Base-by-base conservation (phyloP, 2,329 filamentous ascomycete species). In the Aspergillus fructus region DNA sequence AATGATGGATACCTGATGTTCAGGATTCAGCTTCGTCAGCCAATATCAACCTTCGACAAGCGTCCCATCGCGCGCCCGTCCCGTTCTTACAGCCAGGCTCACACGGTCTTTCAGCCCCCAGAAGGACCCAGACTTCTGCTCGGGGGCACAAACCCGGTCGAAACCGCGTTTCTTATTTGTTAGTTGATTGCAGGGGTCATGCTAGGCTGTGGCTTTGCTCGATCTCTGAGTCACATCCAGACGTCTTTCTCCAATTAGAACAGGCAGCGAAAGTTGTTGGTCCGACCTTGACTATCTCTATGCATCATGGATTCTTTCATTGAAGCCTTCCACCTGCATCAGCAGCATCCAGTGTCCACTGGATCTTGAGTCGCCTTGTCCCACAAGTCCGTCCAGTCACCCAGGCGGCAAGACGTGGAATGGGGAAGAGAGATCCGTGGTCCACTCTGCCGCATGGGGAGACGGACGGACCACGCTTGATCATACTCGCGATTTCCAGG, bases 121-220 rank as follows among this genome's bases (percentile, higher is more conserved):
- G 33, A n/a, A 47, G 46, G 43, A 48, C 17, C 27, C 33, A 45
- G 27, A 41, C 39, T 52, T 37, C 42, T 33, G 55, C 23, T 40
- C 39, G 39, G 55, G 49, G 50, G 30, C 19, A 7, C 17, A 21
- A 51, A 45, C 43, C 49, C 23, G 49, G 27, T 50, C 33, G 19
- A 48, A 15, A 34, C 17, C 11, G 17, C 37, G 15, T 24, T 37
- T 34, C 33, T 54, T 46, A 54, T 58, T 58, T 41, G 50, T 41
- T 58, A 41, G n/a, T 41, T 5, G 49, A 21, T 48, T 37, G 24
- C 49, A 57, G 45, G 55, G 27, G n/a, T 53, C n/a, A 5, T 23
- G 46, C 54, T 51, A 58, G 55, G 37, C 21, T 58, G 55, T 58
- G 55, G 55, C 55, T 54, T 40, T 50, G 50, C 46, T 46, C n/a